Conservation (phyloP, 1,284 basidiomycete genomes). For the Ganoderma sinense region DNA sequence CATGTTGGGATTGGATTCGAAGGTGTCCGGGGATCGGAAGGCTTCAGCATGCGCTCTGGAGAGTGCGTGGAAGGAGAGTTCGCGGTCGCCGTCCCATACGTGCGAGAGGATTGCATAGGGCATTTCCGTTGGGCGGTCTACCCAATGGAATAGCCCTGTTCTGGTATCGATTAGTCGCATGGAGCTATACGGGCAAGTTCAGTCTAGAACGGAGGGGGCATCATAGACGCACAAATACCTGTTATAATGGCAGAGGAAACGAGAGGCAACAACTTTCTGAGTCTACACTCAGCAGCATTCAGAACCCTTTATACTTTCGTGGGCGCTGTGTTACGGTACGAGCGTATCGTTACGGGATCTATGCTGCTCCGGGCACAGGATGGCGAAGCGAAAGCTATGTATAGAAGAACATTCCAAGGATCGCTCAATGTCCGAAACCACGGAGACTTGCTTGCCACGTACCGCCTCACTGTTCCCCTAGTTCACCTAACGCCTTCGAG, state of each 20-base stretch:
- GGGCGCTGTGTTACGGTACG: background rate
- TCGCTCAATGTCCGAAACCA: background rate
- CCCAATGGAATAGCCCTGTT: slow-evolving; percentile 12
- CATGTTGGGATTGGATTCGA: slow-evolving; percentile 2
- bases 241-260: background rate
- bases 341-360: background rate
- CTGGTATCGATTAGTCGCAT: slow-evolving; percentile 14
- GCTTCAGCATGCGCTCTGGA: background rate
- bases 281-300: no score
- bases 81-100: slow-evolving; percentile 7
- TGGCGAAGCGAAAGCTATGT: background rate
- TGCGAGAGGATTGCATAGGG: slow-evolving; percentile 15
- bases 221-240: background rate
- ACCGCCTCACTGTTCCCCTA: no score
- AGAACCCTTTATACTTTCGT: background rate
- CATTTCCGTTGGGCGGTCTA: slow-evolving; percentile 2
- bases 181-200: background rate
- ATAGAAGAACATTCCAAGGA: background rate
- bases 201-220: background rate
- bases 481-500: background rate
- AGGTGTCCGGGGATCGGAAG: background rate
- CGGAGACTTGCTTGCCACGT: background rate
- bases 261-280: background rate
- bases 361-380: background rate
- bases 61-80: slow-evolving; percentile 7